A percentile compares a stretch with the other conserved stretches of the same genome.
phyloP scores from a whole-genome alignment of 768 basidiomycete genomes.

The Russula dissimulans region DNA sequence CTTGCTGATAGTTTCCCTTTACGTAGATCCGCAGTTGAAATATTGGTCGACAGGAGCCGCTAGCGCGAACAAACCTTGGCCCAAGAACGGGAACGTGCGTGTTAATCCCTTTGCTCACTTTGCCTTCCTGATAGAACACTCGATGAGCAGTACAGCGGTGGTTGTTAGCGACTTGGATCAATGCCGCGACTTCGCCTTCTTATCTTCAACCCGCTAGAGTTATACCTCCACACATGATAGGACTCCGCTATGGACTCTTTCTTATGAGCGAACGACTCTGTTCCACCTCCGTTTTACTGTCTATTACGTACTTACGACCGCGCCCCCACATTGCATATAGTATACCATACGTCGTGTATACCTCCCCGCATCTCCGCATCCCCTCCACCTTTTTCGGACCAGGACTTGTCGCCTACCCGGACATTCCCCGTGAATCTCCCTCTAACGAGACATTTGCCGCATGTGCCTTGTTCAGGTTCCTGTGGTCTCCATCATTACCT shows the following conservation, averaged over 20 bases:
- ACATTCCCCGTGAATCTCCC: neutral
- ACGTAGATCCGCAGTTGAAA: slow-evolving; percentile 27
- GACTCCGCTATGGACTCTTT: slow-evolving; percentile 5
- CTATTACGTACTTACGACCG: slow-evolving; percentile 14
- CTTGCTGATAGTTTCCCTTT: neutral
- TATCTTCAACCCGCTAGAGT: slow-evolving; percentile 7
- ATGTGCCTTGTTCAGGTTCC: neutral
- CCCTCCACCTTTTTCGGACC: neutral
- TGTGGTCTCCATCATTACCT: neutral
- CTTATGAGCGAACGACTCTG: neutral
- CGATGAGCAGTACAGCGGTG: neutral
- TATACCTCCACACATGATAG: slow-evolving; percentile 3
- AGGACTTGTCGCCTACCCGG: neutral
- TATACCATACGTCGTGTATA: slow-evolving; percentile 16
- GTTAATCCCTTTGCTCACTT: neutral
- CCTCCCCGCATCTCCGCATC: neutral
- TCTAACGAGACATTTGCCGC: neutral
- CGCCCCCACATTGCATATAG: slow-evolving; percentile 3
- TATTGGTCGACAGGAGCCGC: slow-evolving; percentile 22
- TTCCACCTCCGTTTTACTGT: neutral
- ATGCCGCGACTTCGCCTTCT: neutral
- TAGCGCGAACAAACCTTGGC: slow-evolving; percentile 28
- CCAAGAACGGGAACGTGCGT: slow-evolving; percentile 24
- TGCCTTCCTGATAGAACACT: neutral
- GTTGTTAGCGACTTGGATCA: slow-evolving; percentile 3